These are phyloP conservation scores for Aspergillus sp. DNA, from an alignment of 2,329 filamentous ascomycete species.

Conservation along the genomic window DNA sequence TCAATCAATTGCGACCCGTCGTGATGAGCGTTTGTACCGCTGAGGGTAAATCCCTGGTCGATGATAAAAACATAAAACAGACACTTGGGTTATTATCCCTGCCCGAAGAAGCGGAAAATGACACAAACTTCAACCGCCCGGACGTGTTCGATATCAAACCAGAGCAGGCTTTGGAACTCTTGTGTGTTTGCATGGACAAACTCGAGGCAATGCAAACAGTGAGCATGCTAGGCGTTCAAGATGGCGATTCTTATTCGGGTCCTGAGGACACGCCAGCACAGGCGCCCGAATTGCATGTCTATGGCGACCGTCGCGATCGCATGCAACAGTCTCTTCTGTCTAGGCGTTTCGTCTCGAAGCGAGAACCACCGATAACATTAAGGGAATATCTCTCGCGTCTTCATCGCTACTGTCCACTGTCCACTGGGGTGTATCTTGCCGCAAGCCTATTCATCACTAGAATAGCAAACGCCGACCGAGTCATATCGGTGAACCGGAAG, in stretches of 20 bases:
- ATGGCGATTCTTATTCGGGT: slow-evolving; percentile 31
- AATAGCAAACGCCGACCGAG: slow-evolving; percentile 72
- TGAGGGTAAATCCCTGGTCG: background rate
- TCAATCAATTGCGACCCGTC: slow-evolving; percentile 13
- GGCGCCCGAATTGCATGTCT: slow-evolving; percentile 38
- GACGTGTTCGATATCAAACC: slow-evolving; percentile 68
- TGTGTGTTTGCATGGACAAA: slow-evolving; percentile 68
- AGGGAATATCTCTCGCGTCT: slow-evolving; percentile 83
- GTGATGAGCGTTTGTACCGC: slow-evolving; percentile 22
- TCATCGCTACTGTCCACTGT: slow-evolving; percentile 90
- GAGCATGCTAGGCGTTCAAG: slow-evolving; percentile 56
- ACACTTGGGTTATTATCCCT: background rate
- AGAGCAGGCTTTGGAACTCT: slow-evolving; percentile 72
- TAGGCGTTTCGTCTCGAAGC: slow-evolving; percentile 89
- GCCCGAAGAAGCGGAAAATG: background rate
- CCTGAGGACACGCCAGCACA: slow-evolving; percentile 21
- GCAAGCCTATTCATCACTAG: slow-evolving; percentile 84
- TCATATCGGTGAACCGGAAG: slow-evolving; percentile 75
- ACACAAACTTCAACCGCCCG: background rate
- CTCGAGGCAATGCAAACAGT: slow-evolving; percentile 42
- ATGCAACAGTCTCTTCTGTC: slow-evolving; percentile 83
- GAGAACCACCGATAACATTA: slow-evolving; percentile 77
- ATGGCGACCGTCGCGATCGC: slow-evolving; percentile 64
- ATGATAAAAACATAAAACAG: background rate
- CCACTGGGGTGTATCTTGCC: slow-evolving; percentile 87